Evolutionary conservation across 1,284 basidiomycete genomes (phyloP), one percentile per base, ranked within the genome.

Genomic region (Ganoderma meredithae): DNA sequence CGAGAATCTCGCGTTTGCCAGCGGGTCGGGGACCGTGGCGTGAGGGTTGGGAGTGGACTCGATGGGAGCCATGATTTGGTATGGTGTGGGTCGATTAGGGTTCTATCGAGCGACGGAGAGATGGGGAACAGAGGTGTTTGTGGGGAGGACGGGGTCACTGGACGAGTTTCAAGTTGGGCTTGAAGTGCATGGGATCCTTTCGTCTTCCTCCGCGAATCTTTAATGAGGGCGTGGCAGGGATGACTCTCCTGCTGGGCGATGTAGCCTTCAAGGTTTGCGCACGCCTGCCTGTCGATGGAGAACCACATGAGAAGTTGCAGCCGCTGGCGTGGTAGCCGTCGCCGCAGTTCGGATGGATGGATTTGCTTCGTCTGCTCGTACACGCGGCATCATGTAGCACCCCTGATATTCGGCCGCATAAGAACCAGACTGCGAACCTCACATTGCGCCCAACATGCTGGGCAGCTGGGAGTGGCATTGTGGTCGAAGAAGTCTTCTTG

Each of bases 241-340:
- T 13, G 47, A 12, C 22, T 3, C 12, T 25, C 47, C 8, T 49
- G 22, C 6, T 3, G 22, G 10, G 47, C 22, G 47, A 49, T 25
- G 25, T 49, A 49, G 25, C 47, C 1, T 49, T 25, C 22, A 25
- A 25, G 22, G 47, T 25, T 49, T 25, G 22, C 8, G 10, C 47
- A 49, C 25, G 47, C 12, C 9, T 22, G 8, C 13, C 9, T 8
- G 22, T 10, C 25, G 47, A 12, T 49, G 22, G 22, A 49, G 47
- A 22, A 49, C 47, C 47, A 25, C 47, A 49, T 49, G 47, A 49
- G 47, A 49, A 25, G 9, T 22, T 49, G n/a, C 47, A 19, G 47
- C 47, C 47, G 47, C 47, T 22, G 47, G 47, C 47, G 47, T 49
- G 47, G 47, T 49, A 10, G 47, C n/a, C n/a, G 47, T 49, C 25